A percentile compares a stretch with the other conserved stretches of the same genome.
Conservation (phyloP, 441 rosid species). For the Aleurites moluccanus region DNA sequence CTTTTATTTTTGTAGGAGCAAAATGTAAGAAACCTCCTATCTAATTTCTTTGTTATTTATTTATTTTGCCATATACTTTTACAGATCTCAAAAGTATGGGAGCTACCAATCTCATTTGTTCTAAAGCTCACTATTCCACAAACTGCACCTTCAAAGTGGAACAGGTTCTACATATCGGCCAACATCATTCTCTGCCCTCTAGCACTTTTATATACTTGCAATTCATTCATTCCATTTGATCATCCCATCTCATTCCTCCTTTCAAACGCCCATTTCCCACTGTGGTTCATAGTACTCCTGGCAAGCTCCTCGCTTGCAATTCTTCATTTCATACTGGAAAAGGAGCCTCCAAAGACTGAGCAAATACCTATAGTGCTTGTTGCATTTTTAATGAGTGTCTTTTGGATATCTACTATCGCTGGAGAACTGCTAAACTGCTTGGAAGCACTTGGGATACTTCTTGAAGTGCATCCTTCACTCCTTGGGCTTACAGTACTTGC, state of each 20-base stretch:
- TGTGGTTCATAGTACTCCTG: conserved; percentile 71
- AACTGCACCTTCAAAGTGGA: conserved; percentile 78
- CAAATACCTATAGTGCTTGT: conserved; percentile 58
- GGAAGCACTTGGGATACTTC: conserved; percentile 74
- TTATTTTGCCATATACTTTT: conserved; percentile 18
- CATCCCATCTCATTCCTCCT: conserved; percentile 82
- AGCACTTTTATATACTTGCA: conserved; percentile 69
- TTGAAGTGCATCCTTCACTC: conserved; percentile 72
- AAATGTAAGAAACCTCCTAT: conserved; percentile 4
- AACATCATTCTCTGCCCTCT: conserved; percentile 82
- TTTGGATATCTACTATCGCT: conserved; percentile 90
- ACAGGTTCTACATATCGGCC: conserved; percentile 66
- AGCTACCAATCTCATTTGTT: conserved; percentile 62
- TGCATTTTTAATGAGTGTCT: conserved; percentile 89
- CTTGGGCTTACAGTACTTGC: conserved; percentile 94
- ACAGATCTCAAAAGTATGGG: conserved; percentile 79
- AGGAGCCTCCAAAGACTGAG: conserved; percentile 82
- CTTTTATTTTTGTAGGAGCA: conserved; percentile 3
- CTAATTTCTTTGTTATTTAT: too few relatives aligned
- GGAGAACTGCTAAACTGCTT: conserved; percentile 90
- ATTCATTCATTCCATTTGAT: conserved; percentile 71
- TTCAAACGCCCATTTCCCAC: conserved; percentile 66
- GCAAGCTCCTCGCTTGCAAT: conserved; percentile 68
- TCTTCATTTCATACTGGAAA: conserved; percentile 75
- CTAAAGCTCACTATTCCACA: conserved; percentile 83